Base-by-base conservation (phyloP, 768 basidiomycete species). In the Daedalea quercina region DNA sequence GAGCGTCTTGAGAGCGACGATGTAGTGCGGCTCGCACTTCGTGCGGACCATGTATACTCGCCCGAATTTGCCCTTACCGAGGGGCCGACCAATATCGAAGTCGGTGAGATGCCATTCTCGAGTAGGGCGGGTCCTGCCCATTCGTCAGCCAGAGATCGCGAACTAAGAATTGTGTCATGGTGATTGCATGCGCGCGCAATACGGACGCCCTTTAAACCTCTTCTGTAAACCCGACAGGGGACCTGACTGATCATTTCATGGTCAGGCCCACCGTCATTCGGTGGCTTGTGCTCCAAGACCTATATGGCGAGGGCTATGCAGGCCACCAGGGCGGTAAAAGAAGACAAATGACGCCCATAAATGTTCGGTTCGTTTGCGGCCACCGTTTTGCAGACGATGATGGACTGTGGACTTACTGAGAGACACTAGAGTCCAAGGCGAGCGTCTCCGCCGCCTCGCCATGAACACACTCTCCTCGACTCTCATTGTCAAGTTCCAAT, bases 41-140 rank as follows among this genome's bases (percentile, higher is more conserved):
- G 95, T 97, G 47, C 94, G 83, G 43, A 95, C 93, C 86, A 98
- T 94, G 75, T 99, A 98, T 23, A 99, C 96, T 2, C 93, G 88
- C 1, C 96, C 96, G 61, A 98, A 99, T 73, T 98, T 98, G 44
- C 96, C 96, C 67, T 98, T 97, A n/a, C 96, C 96, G 1, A 99
- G 78, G 2, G 94, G 93, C 11, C 93, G 82, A 17, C 96, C 95
- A 63, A 98, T 95, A 57, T 96, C 92, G 61, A 99, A 96, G 50
- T 84, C 78, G 54, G 81, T 80, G 3, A 98, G 74, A 26, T 80
- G 82, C 87, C 94, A 93, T 62, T 92, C 90, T 19, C 84, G 80
- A 0, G 90, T 92, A 19, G 89, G 90, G 34, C 73, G 77, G 56
- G 73, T 76, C 52, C 87, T 88, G 45, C 47, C 25, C 28, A 43